A percentile compares a stretch with the other conserved stretches of the same genome.
Conservation (phyloP, 1,284 basidiomycete genomes). For the Cystobasidium slooffiae region DNA sequence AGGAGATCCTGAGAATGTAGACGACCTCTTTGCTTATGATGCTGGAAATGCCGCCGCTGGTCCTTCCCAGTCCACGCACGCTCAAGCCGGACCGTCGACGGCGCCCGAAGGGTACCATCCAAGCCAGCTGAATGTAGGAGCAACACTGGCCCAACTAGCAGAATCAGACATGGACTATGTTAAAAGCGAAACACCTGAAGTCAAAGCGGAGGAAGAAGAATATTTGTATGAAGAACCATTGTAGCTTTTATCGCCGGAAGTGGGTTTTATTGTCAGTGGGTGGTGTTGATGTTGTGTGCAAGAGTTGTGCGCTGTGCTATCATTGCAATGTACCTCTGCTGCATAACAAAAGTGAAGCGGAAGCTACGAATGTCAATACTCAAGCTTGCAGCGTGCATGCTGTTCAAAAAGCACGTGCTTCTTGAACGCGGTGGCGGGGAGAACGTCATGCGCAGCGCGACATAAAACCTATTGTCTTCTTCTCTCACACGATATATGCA, state of each 20-base stretch:
- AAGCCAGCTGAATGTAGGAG: constrained; percentile 3
- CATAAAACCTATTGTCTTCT: too few relatives aligned
- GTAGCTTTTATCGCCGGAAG: background rate
- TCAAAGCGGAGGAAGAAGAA: constrained; percentile 16
- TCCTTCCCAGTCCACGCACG: background rate
- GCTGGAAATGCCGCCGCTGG: constrained; percentile 2
- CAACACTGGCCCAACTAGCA: constrained; percentile 7
- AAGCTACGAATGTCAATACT: too few relatives aligned
- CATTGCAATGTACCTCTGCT: too few relatives aligned
- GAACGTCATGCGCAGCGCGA: too few relatives aligned
- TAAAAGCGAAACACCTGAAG: constrained; percentile 6
- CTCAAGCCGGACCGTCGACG: background rate
- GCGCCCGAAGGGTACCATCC: background rate
- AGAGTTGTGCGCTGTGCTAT: too few relatives aligned
- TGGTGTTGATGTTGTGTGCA: too few relatives aligned
- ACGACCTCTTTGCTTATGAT: constrained; percentile 25
- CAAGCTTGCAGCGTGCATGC: too few relatives aligned
- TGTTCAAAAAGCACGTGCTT: too few relatives aligned
- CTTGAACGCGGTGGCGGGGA: too few relatives aligned
- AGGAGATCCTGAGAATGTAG: background rate
- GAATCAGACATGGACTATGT: constrained; percentile 1
- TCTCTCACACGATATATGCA: too few relatives aligned
- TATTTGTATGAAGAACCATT: background rate
- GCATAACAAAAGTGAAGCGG: too few relatives aligned
- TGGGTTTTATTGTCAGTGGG: too few relatives aligned